phyloP scores from a whole-genome alignment of 345 rosid genomes.

The Geranium rotundifolium region DNA sequence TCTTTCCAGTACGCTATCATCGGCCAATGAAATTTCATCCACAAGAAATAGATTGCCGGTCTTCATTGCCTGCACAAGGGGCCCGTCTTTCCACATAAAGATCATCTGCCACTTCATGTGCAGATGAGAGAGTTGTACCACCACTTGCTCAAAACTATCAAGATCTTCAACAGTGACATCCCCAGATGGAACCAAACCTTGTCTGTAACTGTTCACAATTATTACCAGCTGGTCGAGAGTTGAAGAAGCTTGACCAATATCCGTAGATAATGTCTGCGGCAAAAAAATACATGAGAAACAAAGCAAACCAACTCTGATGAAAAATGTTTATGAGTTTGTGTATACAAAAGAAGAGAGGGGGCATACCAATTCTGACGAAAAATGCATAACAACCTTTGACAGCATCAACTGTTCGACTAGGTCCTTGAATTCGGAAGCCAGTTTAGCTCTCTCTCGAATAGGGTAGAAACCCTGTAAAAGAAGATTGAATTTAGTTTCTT shows the following conservation, averaged over 20 bases:
- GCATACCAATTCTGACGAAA: conserved; percentile 29
- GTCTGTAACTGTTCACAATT: conserved; percentile 28
- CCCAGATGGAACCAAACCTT: conserved; percentile 25
- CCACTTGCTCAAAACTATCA: conserved; percentile 43
- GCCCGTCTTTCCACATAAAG: conserved; percentile 96
- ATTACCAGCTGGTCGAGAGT: conserved; percentile 35
- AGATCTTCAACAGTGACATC: conserved; percentile 31
- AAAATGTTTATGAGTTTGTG: too few relatives aligned
- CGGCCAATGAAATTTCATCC: conserved; percentile 98
- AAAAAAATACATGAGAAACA: conserved; percentile 8
- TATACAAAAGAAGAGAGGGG: not conserved
- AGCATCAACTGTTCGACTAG: conserved; percentile 45
- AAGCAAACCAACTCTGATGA: too few relatives aligned
- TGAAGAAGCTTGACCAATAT: conserved; percentile 51
- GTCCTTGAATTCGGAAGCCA: conserved; percentile 39
- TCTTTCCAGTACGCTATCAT: conserved; percentile 92
- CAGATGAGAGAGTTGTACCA: conserved; percentile 38
- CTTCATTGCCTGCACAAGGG: conserved; percentile 90
- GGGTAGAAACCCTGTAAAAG: conserved; percentile 78
- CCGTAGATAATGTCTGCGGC: conserved; percentile 49
- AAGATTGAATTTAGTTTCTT: not conserved
- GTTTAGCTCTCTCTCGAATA: conserved; percentile 71
- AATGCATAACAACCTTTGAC: conserved; percentile 33
- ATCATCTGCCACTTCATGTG: conserved; percentile 70
- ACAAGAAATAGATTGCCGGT: conserved; percentile 71